phyloP scores from a whole-genome alignment of 2,329 filamentous ascomycete genomes.

The Penicillium sp. region DNA sequence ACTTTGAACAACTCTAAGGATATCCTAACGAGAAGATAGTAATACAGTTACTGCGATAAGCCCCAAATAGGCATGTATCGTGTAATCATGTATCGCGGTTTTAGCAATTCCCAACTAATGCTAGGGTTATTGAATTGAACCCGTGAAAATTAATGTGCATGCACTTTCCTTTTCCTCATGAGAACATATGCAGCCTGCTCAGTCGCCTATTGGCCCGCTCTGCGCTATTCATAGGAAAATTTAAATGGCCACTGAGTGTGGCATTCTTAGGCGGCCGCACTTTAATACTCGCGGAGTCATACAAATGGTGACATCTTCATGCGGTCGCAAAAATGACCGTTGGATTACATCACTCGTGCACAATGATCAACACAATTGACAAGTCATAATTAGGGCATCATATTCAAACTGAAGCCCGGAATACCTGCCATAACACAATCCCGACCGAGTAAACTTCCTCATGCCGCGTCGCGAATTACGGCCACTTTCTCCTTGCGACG shows the following conservation, averaged over 20 bases:
- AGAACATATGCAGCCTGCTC: background rate
- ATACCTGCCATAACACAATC: background rate
- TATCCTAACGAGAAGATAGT: too few relatives aligned
- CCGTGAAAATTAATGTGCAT: background rate
- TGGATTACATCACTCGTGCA: background rate
- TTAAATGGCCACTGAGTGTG: background rate
- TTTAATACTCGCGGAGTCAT: too few relatives aligned
- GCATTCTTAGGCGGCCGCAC: constrained; percentile 4
- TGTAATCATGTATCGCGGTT: too few relatives aligned
- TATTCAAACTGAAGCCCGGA: background rate
- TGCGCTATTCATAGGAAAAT: background rate
- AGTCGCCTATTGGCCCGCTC: background rate
- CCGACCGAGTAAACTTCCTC: background rate
- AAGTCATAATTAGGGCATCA: background rate
- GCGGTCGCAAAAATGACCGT: background rate
- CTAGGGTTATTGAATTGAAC: background rate
- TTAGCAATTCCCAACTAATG: too few relatives aligned
- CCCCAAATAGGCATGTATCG: too few relatives aligned
- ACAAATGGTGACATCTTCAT: too few relatives aligned
- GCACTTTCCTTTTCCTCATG: background rate
- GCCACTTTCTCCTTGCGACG: constrained; percentile 7
- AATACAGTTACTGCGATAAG: too few relatives aligned
- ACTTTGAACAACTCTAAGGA: too few relatives aligned
- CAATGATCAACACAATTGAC: background rate
- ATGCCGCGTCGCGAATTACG: background rate